These are phyloP conservation scores for Gentiana dahurica DNA, from an alignment of 257 asterid genomes.

Conservation along the genomic window DNA sequence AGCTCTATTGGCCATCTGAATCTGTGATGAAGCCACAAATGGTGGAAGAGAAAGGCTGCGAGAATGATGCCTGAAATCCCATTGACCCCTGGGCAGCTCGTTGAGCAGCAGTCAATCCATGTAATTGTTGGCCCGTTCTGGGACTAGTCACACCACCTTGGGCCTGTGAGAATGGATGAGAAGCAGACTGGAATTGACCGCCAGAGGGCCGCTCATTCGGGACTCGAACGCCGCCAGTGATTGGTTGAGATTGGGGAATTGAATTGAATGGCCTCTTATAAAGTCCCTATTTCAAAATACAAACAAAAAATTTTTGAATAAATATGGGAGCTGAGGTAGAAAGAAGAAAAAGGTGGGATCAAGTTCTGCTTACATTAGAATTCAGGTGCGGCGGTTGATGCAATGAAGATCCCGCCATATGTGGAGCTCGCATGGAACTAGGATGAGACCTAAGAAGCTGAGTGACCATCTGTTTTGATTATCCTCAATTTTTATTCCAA, in stretches of 20 bases:
- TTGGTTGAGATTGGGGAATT: conserved; percentile 24
- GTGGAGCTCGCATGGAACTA: conserved; percentile 20
- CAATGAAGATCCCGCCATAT: conserved; percentile 22
- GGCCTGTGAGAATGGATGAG: conserved; percentile 18
- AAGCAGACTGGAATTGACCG: conserved; percentile 18
- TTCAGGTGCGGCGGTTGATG: conserved; percentile 15
- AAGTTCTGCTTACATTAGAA: conserved; percentile 24
- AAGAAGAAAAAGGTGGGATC: not conserved
- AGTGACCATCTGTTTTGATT: not conserved
- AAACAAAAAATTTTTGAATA: not conserved
- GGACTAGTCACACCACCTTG: conserved; percentile 18
- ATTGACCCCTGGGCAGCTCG: conserved; percentile 27
- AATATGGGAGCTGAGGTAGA: conserved; percentile 6
- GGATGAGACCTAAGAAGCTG: conserved; percentile 12
- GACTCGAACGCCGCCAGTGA: conserved; percentile 22
- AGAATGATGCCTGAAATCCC: conserved; percentile 15
- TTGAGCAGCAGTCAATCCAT: conserved; percentile 21
- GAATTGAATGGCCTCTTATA: conserved; percentile 16
- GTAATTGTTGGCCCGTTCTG: conserved; percentile 29
- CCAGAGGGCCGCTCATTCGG: conserved; percentile 29
- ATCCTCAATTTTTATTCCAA: no score
- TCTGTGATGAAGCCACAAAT: conserved; percentile 20
- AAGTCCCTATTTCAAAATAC: conserved; percentile 19
- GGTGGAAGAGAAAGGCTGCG: conserved; percentile 11
- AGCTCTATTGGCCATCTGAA: conserved; percentile 20